Percentiles rank a stretch among this genome's conserved stretches.
These are phyloP conservation scores for Neonectria neomacrospora DNA, from an alignment of 2,329 filamentous ascomycete species.

Conservation along the genomic window DNA sequence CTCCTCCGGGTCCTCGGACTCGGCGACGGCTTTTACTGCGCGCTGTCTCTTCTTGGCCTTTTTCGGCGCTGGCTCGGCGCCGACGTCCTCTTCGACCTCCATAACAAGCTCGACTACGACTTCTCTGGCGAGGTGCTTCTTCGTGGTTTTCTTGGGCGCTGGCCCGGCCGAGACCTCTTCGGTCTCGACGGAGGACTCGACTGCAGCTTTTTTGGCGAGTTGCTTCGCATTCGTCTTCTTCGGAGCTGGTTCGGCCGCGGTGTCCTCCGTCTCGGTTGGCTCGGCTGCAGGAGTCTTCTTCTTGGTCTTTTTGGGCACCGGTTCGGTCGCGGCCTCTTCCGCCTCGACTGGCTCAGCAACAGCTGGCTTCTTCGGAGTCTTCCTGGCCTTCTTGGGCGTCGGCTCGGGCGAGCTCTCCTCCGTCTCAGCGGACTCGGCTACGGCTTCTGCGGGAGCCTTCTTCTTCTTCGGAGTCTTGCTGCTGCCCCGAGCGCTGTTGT, in stretches of 20 bases:
- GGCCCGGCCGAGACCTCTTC: neutral
- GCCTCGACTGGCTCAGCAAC: neutral
- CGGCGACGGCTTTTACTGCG: neutral
- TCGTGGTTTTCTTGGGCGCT: neutral
- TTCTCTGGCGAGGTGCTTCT: neutral
- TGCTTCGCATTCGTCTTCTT: too few relatives aligned
- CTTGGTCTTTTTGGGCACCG: too few relatives aligned
- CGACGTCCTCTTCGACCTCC: neutral
- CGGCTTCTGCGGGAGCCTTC: neutral
- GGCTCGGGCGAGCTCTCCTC: neutral
- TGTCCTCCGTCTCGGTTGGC: too few relatives aligned
- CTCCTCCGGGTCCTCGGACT: neutral
- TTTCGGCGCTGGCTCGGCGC: neutral
- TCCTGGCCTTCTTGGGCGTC: neutral
- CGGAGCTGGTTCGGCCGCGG: too few relatives aligned
- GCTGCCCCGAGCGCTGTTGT: slow-evolving; percentile 1
- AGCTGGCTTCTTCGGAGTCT: neutral
- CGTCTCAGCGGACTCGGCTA: neutral
- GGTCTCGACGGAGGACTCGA: too few relatives aligned
- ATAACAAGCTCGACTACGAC: neutral
- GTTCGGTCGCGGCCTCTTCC: neutral
- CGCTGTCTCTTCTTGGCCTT: slow-evolving; percentile 8
- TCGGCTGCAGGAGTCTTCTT: neutral
- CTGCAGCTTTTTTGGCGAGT: too few relatives aligned
- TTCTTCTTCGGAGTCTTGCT: neutral